Percentiles rank a stretch among this genome's conserved stretches.
phyloP scores from a whole-genome alignment of 139 green algal genomes.

The Mesotaenium endlicherianum region DNA sequence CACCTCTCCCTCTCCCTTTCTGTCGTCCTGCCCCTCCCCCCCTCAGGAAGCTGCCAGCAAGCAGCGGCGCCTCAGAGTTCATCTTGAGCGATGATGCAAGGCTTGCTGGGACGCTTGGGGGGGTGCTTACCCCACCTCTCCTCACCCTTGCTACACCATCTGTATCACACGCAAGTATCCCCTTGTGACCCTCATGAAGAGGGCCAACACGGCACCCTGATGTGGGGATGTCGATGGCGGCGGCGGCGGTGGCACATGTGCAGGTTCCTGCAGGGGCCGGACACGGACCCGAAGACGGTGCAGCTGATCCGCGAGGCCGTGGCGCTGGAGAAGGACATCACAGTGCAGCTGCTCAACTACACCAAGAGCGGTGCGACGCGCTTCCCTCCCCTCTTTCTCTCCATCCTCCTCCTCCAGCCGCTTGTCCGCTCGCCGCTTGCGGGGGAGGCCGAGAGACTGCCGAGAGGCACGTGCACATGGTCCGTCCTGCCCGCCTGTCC shows the following conservation, averaged over 20 bases:
- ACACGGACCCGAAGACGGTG: constrained; percentile 85
- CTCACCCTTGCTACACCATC: too few relatives aligned
- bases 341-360: constrained; percentile 92
- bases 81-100: neutral
- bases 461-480: neutral
- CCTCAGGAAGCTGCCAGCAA: neutral
- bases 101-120: neutral
- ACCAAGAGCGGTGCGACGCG: constrained; percentile 28
- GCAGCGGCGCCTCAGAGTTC: neutral
- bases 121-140: neutral
- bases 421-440: neutral
- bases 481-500: neutral
- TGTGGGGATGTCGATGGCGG: too few relatives aligned
- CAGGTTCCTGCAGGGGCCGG: constrained; percentile 91
- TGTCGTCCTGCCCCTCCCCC: neutral
- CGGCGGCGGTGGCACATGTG: neutral
- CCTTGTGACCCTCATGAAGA: too few relatives aligned
- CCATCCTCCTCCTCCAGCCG: neutral
- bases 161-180: too few relatives aligned
- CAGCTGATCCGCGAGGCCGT: constrained; percentile 76
- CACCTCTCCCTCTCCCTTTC: neutral
- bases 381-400: neutral
- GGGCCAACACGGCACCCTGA: too few relatives aligned
- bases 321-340: constrained; percentile 63
- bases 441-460: neutral